phyloP scores from a whole-genome alignment of 2,329 filamentous ascomycete species.

The Venturia carpophila region DNA sequence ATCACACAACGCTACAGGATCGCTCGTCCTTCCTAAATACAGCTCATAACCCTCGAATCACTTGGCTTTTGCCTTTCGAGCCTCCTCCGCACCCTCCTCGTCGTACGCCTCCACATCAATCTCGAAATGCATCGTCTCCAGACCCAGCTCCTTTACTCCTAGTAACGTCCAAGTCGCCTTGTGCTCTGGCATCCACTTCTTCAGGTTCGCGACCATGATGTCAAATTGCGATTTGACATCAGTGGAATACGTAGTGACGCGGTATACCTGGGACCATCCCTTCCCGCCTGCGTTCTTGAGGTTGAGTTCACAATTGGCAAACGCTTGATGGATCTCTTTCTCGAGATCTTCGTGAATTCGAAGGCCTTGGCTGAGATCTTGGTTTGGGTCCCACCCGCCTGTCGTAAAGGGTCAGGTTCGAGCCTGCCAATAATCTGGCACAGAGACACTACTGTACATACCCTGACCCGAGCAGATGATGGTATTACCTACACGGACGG shows the following conservation, averaged over 20 bases:
- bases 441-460: constrained; percentile 18
- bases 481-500: constrained; percentile 30
- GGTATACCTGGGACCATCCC: constrained; percentile 48
- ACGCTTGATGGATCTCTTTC: constrained; percentile 38
- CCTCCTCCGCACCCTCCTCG: constrained; percentile 12
- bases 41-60: neutral
- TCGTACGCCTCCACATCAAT: constrained; percentile 13
- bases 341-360: constrained; percentile 24
- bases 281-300: constrained; percentile 48
- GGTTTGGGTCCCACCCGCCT: constrained; percentile 32
- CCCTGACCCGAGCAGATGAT: constrained; percentile 34
- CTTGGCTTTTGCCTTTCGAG: neutral
- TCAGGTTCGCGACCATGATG: constrained; percentile 23
- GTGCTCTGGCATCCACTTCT: constrained; percentile 26
- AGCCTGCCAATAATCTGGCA: neutral
- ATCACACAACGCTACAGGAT: neutral
- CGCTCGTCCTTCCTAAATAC: neutral
- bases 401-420: neutral
- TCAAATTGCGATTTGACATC: constrained; percentile 23
- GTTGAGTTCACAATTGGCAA: constrained; percentile 48
- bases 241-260: constrained; percentile 25
- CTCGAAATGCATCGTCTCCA: constrained; percentile 6
- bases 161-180: constrained; percentile 24
- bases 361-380: constrained; percentile 13
- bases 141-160: constrained; percentile 8